These are phyloP conservation scores for Abrus precatorius DNA, from an alignment of 306 rosid genomes.

Conservation along the genomic window DNA sequence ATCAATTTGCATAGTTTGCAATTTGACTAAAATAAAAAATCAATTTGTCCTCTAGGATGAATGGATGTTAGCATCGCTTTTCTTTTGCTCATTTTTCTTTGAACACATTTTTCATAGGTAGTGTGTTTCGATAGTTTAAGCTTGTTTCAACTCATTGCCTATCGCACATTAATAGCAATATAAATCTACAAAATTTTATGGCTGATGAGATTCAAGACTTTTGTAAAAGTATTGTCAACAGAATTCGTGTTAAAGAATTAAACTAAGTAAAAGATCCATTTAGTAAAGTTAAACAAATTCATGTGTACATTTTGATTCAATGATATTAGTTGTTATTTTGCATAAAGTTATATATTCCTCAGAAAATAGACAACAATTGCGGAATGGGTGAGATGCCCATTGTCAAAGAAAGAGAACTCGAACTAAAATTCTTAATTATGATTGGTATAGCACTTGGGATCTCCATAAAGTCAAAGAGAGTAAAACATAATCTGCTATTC, in stretches of 20 bases:
- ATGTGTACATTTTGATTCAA: too few relatives aligned
- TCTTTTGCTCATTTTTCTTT: not conserved
- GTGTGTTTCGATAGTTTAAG: constrained; percentile 1
- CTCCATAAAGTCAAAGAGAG: not conserved
- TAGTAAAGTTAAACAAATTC: too few relatives aligned
- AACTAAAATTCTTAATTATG: not conserved
- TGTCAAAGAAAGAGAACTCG: constrained; percentile 4
- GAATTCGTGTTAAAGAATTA: too few relatives aligned
- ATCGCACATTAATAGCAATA: not conserved
- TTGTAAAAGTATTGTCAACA: too few relatives aligned
- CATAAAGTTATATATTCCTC: not conserved
- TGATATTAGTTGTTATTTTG: not conserved
- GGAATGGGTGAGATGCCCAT: not conserved
- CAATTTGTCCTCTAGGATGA: not conserved
- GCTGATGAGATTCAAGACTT: not conserved
- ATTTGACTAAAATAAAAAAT: not conserved
- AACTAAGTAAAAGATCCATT: too few relatives aligned
- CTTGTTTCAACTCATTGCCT: not conserved
- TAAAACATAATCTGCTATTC: not conserved
- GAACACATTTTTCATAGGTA: not conserved
- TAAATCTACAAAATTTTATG: not conserved
- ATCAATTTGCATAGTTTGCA: not conserved
- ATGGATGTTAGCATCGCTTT: not conserved
- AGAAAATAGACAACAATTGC: not conserved
- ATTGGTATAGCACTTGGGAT: constrained; percentile 6